Evolutionary conservation across 2,329 filamentous ascomycete genomes (phyloP), one percentile per base, ranked within the genome.

Genomic region (Pestalotiopsis sp.): DNA sequence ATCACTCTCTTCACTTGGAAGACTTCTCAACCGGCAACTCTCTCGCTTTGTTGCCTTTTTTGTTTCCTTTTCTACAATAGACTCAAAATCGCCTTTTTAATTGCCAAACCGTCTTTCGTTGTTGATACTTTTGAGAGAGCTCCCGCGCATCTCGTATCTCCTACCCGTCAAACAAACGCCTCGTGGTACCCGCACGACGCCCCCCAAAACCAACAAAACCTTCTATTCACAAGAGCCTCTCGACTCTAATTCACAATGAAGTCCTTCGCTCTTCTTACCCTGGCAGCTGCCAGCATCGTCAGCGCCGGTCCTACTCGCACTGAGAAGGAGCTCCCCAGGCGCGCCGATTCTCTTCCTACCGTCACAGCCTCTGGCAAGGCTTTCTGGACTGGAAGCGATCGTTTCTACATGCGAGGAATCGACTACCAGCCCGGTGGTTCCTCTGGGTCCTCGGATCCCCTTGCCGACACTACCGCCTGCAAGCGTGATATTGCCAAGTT

Each of bases 401-500:
- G 88, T 69, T 90, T 90, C 82, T 89, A 88, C 73, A 75, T 90
- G 69, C 86, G 87, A 36, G 88, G 88, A 71, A 84, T 90, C 62
- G 88, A 89, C 80, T 90, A 90, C 80, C 87, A 90, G 78, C 88
- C 88, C n/a, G 88, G 87, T 70, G 88, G 87, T 71, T 86, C 87
- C 36, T 85, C 87, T 2, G 80, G 79, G 70, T 83, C 84, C 73
- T 66, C 74, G n/a, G 94, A 97, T 78, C 94, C 94, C 70, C 91
- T 97, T 66, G 90, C 93, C 71, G 91, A 97, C 75, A 78, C 84
- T 27, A 81, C 81, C 3, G 82, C 86, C 76, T 97, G 95, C 88
- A 87, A 89, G 80, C 92, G 94, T 72, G 94, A 97, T 78, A 92
- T 97, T 74, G 82, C 83, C 65, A 86, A 93, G 79, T 97, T 97